Conservation (phyloP, 2,329 filamentous ascomycete genomes). For the Aureobasidium uvarum region DNA sequence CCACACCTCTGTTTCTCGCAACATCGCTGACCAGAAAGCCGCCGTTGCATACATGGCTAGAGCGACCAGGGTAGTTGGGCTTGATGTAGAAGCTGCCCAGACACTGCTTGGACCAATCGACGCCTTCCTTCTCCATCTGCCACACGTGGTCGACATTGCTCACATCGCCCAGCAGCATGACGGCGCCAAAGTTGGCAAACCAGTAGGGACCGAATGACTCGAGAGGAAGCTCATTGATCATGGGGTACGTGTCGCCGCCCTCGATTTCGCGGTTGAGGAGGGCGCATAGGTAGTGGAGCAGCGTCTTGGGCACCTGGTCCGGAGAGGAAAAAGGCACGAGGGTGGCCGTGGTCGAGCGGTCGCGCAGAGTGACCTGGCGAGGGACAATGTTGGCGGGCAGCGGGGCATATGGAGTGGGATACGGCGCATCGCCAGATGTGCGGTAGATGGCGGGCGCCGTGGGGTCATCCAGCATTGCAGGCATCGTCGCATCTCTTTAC, state of each 20-base stretch:
- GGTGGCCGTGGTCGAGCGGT: slow-evolving; percentile 79
- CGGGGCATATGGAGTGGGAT: slow-evolving; percentile 60
- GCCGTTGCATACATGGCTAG: slow-evolving; percentile 81
- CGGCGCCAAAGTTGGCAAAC: slow-evolving; percentile 86
- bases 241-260: slow-evolving; percentile 87
- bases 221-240: slow-evolving; percentile 72
- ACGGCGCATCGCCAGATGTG: slow-evolving; percentile 64
- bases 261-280: slow-evolving; percentile 89
- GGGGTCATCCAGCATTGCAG: slow-evolving; percentile 76
- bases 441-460: slow-evolving; percentile 68
- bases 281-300: slow-evolving; percentile 75
- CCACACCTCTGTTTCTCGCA: slow-evolving; percentile 50
- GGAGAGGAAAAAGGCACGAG: slow-evolving; percentile 78
- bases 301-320: slow-evolving; percentile 69
- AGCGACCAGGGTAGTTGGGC: slow-evolving; percentile 87
- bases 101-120: slow-evolving; percentile 76
- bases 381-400: slow-evolving; percentile 68
- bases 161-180: slow-evolving; percentile 81
- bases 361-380: slow-evolving; percentile 76
- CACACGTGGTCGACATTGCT: slow-evolving; percentile 56
- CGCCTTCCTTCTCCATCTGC: slow-evolving; percentile 46
- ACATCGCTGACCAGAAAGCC: slow-evolving; percentile 52
- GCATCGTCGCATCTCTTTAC: slow-evolving; percentile 51
- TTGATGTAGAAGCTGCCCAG: slow-evolving; percentile 92
- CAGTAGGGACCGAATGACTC: slow-evolving; percentile 78